Evolutionary conservation across 805 yeast species (phyloP).

Genomic region (Candida morakotiae): DNA sequence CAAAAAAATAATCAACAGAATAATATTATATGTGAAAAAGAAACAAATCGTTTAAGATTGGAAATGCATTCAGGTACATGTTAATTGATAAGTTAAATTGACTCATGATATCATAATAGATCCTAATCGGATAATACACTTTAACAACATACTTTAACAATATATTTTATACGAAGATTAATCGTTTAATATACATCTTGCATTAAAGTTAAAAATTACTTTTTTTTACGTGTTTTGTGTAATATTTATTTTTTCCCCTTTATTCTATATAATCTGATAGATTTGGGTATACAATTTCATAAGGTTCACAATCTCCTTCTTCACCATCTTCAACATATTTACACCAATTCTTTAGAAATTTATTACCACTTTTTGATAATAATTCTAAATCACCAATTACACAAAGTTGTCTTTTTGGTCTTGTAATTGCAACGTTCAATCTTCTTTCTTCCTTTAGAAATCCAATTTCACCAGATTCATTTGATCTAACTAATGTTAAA

Average conservation of each 20-base stretch:
- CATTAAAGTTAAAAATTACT: too few relatives aligned
- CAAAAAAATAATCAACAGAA: too few relatives aligned
- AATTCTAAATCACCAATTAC: constrained; percentile 85
- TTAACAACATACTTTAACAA: too few relatives aligned
- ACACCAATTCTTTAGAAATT: constrained; percentile 63
- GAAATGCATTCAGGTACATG: too few relatives aligned
- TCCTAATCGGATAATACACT: too few relatives aligned
- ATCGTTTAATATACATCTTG: too few relatives aligned
- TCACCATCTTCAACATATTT: constrained; percentile 55
- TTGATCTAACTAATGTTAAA: constrained; percentile 77
- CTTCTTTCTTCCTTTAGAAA: constrained; percentile 76
- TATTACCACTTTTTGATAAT: constrained; percentile 37
- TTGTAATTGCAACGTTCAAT: constrained; percentile 88
- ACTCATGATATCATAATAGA: too few relatives aligned
- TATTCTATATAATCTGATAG: constrained; percentile 20
- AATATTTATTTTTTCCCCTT: too few relatives aligned
- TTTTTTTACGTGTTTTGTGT: not conserved
- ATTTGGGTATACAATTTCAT: constrained; percentile 63
- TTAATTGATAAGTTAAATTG: too few relatives aligned
- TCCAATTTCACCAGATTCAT: constrained; percentile 68
- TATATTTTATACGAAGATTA: too few relatives aligned
- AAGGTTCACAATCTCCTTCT: constrained; percentile 22
- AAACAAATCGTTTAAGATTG: too few relatives aligned
- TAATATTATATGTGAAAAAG: too few relatives aligned
- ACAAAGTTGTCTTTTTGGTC: constrained; percentile 82